Conservation (phyloP, 768 basidiomycete genomes). For the Cystobasidium tubakii region DNA sequence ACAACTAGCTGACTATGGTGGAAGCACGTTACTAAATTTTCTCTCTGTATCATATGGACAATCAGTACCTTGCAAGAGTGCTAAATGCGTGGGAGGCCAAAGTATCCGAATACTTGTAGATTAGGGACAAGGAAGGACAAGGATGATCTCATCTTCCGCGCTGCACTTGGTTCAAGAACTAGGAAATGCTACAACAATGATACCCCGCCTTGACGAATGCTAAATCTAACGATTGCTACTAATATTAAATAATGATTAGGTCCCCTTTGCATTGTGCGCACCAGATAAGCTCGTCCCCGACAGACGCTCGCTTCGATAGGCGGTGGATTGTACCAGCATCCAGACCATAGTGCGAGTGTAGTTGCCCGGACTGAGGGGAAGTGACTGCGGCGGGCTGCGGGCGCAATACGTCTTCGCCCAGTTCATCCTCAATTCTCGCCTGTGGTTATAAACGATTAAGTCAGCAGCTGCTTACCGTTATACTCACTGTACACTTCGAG, state of each 20-base stretch:
- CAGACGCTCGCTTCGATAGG: slow-evolving; percentile 9
- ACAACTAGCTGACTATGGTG: no score
- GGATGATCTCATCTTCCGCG: neutral
- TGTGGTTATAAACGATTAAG: slow-evolving; percentile 17
- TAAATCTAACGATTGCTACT: neutral
- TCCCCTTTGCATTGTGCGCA: slow-evolving; percentile 28
- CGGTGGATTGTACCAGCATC: slow-evolving; percentile 17
- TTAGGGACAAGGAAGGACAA: neutral
- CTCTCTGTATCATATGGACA: neutral
- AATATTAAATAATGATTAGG: slow-evolving; percentile 27
- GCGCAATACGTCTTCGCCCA: slow-evolving; percentile 30
- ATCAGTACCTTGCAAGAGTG: no score
- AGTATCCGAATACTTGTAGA: neutral
- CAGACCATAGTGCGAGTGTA: slow-evolving; percentile 21
- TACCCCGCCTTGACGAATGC: neutral
- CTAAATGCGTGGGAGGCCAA: no score
- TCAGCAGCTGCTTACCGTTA: no score
- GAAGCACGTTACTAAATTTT: no score
- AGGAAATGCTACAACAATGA: slow-evolving; percentile 2
- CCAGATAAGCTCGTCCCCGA: slow-evolving; percentile 37
- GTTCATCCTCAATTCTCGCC: slow-evolving; percentile 39
- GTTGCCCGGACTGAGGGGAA: neutral
- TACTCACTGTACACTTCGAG: no score
- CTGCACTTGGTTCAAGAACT: neutral
- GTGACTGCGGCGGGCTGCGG: neutral